Base-by-base conservation (phyloP, 2,329 filamentous ascomycete species). In the Pyricularia grisea region DNA sequence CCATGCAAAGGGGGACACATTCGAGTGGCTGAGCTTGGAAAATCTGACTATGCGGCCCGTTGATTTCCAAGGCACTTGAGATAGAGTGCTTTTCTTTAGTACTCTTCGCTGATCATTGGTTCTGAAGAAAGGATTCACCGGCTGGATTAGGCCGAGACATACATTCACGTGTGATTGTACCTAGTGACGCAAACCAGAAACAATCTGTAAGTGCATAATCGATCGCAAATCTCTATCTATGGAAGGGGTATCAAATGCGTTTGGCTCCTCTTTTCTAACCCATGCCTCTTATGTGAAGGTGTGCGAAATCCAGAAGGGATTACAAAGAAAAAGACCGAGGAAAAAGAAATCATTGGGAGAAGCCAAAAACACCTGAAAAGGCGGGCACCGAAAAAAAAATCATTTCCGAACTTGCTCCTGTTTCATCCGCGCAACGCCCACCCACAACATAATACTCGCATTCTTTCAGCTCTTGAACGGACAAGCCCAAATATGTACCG, bases 231-330 rank as follows among this genome's bases (percentile, higher is more conserved):
- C 27, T 67, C 10, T 55, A 67, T 67, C 66, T 67, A 67, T 58
- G 20, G 66, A 61, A 42, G 30, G 66, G 66, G 66, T 67, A 67
- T 67, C 50, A 67, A 67, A 67, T 31, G 27, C 55, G 9, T 67
- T 60, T n/a, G 27, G 23, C 27, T 36, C 11, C 66, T 55, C 63
- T 65, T 33, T 36, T 65, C 31, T 36, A 31, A 65, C 31, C 17
- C n/a, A 65, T 60, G 23, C 36, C 14, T 20, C n/a, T 28, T 31
- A 36, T 42, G 33, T 36, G 64, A 27, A 14, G 9, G 25, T 50
- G 33, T 67, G 36, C 17, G 25, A 27, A 28, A 20, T 1, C 31
- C 31, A 17, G 6, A 27, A 9, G 36, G 36, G 36, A 23, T 23
- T 23, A 20, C 27, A 28, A 50, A 25, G 25, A 50, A 50, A 66